Percentiles rank a stretch among this genome's conserved stretches.
Conservation (phyloP, 2,329 filamentous ascomycete genomes). For the Ceratocystis destructans region DNA sequence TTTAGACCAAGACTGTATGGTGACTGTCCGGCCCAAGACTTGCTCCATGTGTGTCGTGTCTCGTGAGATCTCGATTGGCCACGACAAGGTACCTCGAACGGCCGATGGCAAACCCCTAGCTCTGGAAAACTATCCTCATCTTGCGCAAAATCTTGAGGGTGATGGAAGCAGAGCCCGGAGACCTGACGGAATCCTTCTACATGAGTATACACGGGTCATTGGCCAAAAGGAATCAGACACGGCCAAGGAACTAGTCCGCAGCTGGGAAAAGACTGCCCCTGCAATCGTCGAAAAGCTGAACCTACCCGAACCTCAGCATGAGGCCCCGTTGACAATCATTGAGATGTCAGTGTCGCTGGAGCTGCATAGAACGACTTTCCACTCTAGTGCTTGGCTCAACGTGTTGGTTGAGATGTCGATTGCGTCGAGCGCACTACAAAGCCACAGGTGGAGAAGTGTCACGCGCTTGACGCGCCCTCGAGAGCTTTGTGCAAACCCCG, state of each 20-base stretch:
- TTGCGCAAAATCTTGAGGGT: constrained; percentile 41
- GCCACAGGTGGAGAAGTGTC: constrained; percentile 46
- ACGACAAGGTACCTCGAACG: constrained; percentile 33
- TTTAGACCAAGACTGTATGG: constrained; percentile 38
- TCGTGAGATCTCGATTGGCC: constrained; percentile 37
- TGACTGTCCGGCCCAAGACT: constrained; percentile 42
- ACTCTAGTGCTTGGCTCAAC: constrained; percentile 45
- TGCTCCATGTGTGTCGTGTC: constrained; percentile 47
- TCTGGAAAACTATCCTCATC: constrained; percentile 39
- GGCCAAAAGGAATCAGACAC: constrained; percentile 43
- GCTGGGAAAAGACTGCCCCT: constrained; percentile 47
- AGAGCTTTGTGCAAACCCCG: constrained; percentile 35
- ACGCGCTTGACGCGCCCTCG: constrained; percentile 44
- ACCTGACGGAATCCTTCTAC: constrained; percentile 39
- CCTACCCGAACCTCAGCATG: constrained; percentile 32
- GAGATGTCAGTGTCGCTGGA: constrained; percentile 50
- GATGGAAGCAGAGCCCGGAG: constrained; percentile 37
- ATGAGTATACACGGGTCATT: constrained; percentile 44
- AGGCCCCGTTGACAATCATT: constrained; percentile 43
- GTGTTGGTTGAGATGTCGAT: constrained; percentile 47
- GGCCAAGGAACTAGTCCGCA: constrained; percentile 37
- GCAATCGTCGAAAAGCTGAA: constrained; percentile 41
- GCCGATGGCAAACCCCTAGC: constrained; percentile 33
- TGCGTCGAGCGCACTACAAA: constrained; percentile 38
- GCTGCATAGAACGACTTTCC: constrained; percentile 44